Base-by-base conservation (phyloP, 495 filamentous ascomycete genomes). In the Ramalina intermedia region DNA sequence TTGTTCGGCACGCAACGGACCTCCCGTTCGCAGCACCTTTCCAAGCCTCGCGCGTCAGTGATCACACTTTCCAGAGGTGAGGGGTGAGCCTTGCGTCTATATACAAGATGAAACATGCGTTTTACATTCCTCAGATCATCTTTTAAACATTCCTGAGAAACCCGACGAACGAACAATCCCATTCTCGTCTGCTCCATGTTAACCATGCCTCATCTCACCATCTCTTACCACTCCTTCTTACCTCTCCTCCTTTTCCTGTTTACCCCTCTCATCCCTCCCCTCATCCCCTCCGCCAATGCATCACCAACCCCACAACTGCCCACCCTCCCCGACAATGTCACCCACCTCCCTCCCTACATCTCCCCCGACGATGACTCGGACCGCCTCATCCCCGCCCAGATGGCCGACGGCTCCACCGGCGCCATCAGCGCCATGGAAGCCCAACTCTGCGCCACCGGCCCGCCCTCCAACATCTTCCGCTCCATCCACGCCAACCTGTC, bases 371-470 rank as follows among this genome's bases (percentile, higher is more conserved):
- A 47, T 23, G 44, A 47, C 16, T 47, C 44, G 9, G 18, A 27
- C 27, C 44, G 44, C 14, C 33, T 47, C 24, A 47, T 47, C 44
- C 44, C 44, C 7, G 21, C 44, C n/a, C 13, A 16, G 44, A 16
- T 36, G n/a, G 44, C 33, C 26, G 35, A 35, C 26, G n/a, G n/a
- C 21, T 14, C n/a, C 14, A 35, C 24, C 16, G 44, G 44, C n/a
- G 44, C 11, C 14, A 26, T 27, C 20, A 21, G 9, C 26, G 37
- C 33, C 29, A 37, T 38, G 9, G 33, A 40, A 39, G 27, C 49
- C 38, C 48, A 52, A 23, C 26, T 51, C 20, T 55, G 53, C 44
- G 49, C 36, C 33, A 55, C 53, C 3, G 14, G 24, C 4, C 44
- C 20, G 14, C 53, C 53, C n/a, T 35, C 44, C 6, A 14, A 37